Percentiles rank a stretch among this genome's conserved stretches.
phyloP scores from a whole-genome alignment of 306 rosid genomes.

The Casuarina equisetifolia region DNA sequence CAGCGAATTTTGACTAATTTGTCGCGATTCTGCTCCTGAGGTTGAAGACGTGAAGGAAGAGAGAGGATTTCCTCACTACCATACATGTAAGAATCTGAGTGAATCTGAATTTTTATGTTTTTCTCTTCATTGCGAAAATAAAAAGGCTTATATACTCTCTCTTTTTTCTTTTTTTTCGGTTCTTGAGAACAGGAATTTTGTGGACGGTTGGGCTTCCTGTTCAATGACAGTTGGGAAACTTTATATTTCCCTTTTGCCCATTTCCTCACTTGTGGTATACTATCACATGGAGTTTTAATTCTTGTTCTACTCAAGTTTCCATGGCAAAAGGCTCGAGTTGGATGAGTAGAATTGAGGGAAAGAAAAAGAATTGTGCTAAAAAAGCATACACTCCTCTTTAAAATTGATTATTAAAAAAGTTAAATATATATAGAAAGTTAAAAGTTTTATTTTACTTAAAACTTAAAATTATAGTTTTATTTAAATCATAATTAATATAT shows the following conservation, averaged over 20 bases:
- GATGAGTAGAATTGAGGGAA: no score
- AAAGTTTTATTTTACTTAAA: no score
- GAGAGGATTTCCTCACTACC: conserved; percentile 26
- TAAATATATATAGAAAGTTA: no score
- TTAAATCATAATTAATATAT: no score
- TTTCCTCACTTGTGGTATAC: background rate
- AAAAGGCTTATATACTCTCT: no score
- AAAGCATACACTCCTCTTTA: no score
- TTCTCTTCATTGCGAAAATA: background rate
- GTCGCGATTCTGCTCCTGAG: background rate
- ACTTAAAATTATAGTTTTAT: no score
- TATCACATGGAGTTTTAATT: no score
- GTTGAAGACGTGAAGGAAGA: conserved; percentile 40
- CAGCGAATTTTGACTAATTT: background rate
- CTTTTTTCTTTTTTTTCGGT: background rate
- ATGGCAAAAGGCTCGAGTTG: no score
- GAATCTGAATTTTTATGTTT: conserved; percentile 26
- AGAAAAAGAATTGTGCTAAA: no score
- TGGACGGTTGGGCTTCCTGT: conserved; percentile 30
- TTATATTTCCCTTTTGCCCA: conserved; percentile 16
- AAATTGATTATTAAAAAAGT: no score
- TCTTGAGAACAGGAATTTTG: conserved; percentile 24
- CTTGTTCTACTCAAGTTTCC: no score
- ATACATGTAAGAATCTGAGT: conserved; percentile 31
- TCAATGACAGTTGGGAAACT: conserved; percentile 5